A percentile compares a stretch with the other conserved stretches of the same genome.
These are phyloP conservation scores for Magnolia kwangsiensis DNA, from an alignment of 164 flowering plant genomes.

Conservation along the genomic window DNA sequence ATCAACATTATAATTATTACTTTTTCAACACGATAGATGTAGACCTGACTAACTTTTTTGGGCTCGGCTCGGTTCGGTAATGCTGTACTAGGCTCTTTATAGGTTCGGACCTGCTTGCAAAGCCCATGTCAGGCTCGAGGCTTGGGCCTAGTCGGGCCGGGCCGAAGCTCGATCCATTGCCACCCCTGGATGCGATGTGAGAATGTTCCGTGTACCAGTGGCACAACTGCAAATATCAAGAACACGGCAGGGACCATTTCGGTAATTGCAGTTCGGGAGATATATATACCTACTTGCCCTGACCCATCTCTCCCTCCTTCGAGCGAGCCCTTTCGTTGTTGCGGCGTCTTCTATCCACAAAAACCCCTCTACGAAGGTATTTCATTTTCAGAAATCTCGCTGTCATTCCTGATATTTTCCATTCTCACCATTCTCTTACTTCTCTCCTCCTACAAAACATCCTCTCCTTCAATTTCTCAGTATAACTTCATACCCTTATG, in stretches of 20 bases:
- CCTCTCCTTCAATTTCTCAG: not conserved
- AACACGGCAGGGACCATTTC: not conserved
- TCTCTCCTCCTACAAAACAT: not conserved
- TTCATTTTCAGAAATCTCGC: not conserved
- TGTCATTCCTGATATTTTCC: not conserved
- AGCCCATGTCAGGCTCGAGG: too few species aligned
- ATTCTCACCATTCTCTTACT: not conserved
- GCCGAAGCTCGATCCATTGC: not conserved
- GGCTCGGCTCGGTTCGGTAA: too few species aligned
- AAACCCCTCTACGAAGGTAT: not conserved
- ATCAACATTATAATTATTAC: too few species aligned
- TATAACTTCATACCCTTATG: not conserved
- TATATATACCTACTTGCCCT: not conserved
- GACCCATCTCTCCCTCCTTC: not conserved
- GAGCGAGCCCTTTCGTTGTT: not conserved
- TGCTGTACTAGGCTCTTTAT: not conserved
- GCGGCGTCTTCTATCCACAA: not conserved
- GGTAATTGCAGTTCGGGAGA: not conserved
- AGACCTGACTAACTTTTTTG: too few species aligned
- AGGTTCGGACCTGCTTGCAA: not conserved
- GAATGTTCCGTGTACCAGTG: not conserved
- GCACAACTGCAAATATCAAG: not conserved
- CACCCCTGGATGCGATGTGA: not conserved
- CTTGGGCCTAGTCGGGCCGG: not conserved
- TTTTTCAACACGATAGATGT: too few species aligned